Evolutionary conservation across 2,329 filamentous ascomycete genomes (phyloP), one percentile per base, ranked within the genome.

Genomic region (Epichloe sibirici): DNA sequence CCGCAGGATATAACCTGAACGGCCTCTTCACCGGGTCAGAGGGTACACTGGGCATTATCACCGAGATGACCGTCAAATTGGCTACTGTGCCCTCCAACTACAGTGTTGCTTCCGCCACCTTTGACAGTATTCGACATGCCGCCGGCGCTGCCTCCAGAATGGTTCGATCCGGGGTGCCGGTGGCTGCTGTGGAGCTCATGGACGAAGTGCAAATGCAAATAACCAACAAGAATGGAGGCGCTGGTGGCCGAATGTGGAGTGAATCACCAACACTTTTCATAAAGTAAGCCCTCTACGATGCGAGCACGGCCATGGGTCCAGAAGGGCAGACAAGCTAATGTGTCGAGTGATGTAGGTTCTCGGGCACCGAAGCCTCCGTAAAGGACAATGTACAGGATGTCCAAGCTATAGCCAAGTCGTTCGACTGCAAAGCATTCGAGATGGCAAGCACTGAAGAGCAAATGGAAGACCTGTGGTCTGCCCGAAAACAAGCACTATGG

Each of bases 401-500:
- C 8, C 81, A 80, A 58, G 71, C 74, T 28, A 66, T 86, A 31
- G 77, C 78, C 4, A 78, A 58, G 43, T 55, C 54, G 2, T 56
- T 65, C 70, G n/a, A 72, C 72, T 77, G 78, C 54, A 73, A 77
- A 37, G 76, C 73, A 1, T 87, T 89, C 56, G 80, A 86, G 58
- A 87, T 88, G 61, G 85, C 86, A 4, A 74, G 71, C 51, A 78
- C 74, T 42, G 71, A 79, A 38, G 75, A 81, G 17, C 84, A 89
- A 59, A 82, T 82, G 64, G 71, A 75, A 5, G 82, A 87, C 58
- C 72, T 90, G 4, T 90, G 86, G 86, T 82, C 81, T 43, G 86
- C 86, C 4, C 73, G 86, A 40, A 90, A 90, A 61, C 78, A 86
- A 61, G 85, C 84, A 0, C 70, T 90, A 1, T 90, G 85, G 81